Conservation (phyloP, 1,284 basidiomycete species). For the Cryptococcus neoformans region DNA sequence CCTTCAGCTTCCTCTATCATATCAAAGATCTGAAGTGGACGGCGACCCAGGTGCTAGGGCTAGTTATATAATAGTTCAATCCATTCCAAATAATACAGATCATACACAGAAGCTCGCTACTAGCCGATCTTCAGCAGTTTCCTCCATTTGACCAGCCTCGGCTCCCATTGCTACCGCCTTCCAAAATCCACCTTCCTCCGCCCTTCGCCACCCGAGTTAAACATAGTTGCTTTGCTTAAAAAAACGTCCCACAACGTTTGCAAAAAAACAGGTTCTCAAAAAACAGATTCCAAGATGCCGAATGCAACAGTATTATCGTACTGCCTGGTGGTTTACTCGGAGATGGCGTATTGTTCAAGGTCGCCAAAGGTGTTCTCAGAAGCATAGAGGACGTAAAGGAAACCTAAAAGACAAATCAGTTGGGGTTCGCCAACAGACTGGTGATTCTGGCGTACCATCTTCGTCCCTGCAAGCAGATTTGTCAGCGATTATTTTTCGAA, state of each 20-base stretch:
- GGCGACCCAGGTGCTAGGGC: too few species aligned
- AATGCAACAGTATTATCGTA: too few species aligned
- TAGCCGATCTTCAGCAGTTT: not conserved
- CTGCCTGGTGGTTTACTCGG: slow-evolving; percentile 2
- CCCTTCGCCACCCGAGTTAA: too few species aligned
- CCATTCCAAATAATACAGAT: not conserved
- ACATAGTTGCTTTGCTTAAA: too few species aligned
- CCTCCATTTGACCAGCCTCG: not conserved
- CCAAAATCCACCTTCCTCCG: not conserved
- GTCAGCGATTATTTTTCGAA: slow-evolving; percentile 5
- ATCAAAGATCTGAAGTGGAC: not conserved
- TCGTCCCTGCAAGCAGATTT: slow-evolving; percentile 65
- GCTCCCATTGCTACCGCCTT: not conserved
- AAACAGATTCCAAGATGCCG: too few species aligned
- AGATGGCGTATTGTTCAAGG: slow-evolving; percentile 19
- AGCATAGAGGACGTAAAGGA: slow-evolving; percentile 94
- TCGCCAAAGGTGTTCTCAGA: slow-evolving; percentile 92
- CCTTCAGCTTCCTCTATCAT: not conserved
- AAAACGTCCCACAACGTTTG: too few species aligned
- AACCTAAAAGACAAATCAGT: slow-evolving; percentile 52
- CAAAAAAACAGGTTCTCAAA: too few species aligned
- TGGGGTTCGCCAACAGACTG: not conserved
- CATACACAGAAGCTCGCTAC: not conserved
- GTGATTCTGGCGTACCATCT: slow-evolving; percentile 56
- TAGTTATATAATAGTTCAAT: not conserved